phyloP scores from a whole-genome alignment of 129 eudicot species.

The Arctium lappa region DNA sequence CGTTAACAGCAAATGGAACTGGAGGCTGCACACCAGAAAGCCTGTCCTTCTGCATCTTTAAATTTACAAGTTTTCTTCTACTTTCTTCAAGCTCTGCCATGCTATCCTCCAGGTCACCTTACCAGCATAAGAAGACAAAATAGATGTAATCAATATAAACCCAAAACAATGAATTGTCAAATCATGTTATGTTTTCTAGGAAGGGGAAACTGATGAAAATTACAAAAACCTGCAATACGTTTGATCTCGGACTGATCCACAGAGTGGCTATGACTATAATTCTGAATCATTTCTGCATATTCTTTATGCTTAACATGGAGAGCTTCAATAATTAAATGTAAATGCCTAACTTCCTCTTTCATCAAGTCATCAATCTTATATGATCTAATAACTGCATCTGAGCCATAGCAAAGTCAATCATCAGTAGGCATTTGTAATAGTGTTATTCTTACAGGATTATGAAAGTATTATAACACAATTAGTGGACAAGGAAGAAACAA shows the following conservation, averaged over 20 bases:
- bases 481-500: neutral
- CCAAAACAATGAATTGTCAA: neutral
- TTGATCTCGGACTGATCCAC: conserved; percentile 75
- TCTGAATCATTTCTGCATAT: conserved; percentile 69
- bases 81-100: conserved; percentile 98
- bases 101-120: conserved; percentile 91
- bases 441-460: neutral
- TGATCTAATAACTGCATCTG: conserved; percentile 61
- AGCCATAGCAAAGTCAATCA: conserved; percentile 12
- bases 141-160: neutral
- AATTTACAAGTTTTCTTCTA: conserved; percentile 75
- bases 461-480: neutral
- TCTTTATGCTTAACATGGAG: conserved; percentile 75
- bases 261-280: conserved; percentile 55
- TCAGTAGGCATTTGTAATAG: neutral
- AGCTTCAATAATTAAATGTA: conserved; percentile 51
- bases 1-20: conserved; percentile 56
- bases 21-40: conserved; percentile 53
- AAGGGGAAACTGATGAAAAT: neutral
- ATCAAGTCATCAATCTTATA: conserved; percentile 66
- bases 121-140: conserved; percentile 15
- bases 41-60: conserved; percentile 86
- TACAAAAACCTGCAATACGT: conserved; percentile 52
- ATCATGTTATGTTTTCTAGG: neutral
- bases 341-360: conserved; percentile 66